A percentile compares a stretch with the other conserved stretches of the same genome.
Conservation (phyloP, 768 basidiomycete genomes). For the Tylopilus sp. region DNA sequence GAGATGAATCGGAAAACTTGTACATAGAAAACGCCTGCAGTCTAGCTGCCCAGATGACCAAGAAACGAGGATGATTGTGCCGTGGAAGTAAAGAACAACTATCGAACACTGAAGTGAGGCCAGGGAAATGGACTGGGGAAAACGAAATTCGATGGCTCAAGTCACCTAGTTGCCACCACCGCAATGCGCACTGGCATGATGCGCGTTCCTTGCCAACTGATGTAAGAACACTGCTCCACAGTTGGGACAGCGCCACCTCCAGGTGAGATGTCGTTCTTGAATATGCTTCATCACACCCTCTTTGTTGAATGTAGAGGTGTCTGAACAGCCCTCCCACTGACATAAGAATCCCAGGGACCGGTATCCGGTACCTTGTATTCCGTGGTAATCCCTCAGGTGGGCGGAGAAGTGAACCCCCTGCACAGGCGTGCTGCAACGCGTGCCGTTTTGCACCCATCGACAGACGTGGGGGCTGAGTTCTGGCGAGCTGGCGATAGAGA, state of each 20-base stretch:
- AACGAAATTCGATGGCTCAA: neutral
- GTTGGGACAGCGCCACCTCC: constrained; percentile 24
- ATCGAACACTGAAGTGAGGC: neutral
- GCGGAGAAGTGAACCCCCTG: constrained; percentile 16
- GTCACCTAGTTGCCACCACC: neutral
- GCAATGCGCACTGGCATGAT: constrained; percentile 18
- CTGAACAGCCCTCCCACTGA: constrained; percentile 24
- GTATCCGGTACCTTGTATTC: constrained; percentile 11
- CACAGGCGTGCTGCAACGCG: constrained; percentile 10
- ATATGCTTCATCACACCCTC: constrained; percentile 24
- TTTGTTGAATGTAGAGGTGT: constrained; percentile 14
- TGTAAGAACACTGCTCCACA: constrained; percentile 20
- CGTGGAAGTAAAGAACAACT: neutral
- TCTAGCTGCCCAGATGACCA: constrained; percentile 7
- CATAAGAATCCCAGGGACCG: constrained; percentile 13
- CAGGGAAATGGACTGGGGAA: neutral
- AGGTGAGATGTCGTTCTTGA: constrained; percentile 24
- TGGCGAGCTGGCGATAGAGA: constrained; percentile 28
- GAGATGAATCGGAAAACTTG: neutral
- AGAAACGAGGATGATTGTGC: neutral
- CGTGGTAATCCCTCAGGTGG: constrained; percentile 22
- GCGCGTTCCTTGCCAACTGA: constrained; percentile 17
- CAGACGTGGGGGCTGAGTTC: constrained; percentile 25
- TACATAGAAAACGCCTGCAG: constrained; percentile 4
- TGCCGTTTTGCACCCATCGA: constrained; percentile 17